Evolutionary conservation across 768 basidiomycete genomes (phyloP).

Genomic region (Amanita inopinata): DNA sequence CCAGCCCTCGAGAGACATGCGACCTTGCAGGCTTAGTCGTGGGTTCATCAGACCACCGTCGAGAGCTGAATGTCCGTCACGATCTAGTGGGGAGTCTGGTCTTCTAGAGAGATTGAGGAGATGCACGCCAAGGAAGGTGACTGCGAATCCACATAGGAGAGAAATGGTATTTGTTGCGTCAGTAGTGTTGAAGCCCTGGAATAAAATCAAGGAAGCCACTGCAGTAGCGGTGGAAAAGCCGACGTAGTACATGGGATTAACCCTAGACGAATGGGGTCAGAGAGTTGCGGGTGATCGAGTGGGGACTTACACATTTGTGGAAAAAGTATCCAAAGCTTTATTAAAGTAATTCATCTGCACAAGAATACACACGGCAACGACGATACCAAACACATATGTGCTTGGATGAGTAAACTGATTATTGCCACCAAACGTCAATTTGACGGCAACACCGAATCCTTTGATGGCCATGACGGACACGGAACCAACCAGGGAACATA

Average conservation of each 20-base stretch:
- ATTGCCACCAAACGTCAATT: conserved; percentile 84
- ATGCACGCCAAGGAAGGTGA: conserved; percentile 97
- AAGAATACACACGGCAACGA: conserved; percentile 76
- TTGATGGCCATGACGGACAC: conserved; percentile 99
- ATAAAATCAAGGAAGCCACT: conserved; percentile 89
- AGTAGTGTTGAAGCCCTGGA: conserved; percentile 94
- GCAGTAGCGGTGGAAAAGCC: conserved; percentile 92
- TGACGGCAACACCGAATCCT: conserved; percentile 94
- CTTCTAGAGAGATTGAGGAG: conserved; percentile 75
- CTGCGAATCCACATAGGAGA: conserved; percentile 80
- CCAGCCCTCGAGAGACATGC: conserved; percentile 77
- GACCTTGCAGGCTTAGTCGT: conserved; percentile 70
- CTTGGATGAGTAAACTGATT: conserved; percentile 93
- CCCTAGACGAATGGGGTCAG: conserved; percentile 33
- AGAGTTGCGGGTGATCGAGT: background rate
- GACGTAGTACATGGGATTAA: conserved; percentile 98
- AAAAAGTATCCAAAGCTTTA: conserved; percentile 94
- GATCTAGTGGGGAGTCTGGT: conserved; percentile 34
- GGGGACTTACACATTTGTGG: conserved; percentile 84
- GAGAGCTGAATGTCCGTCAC: conserved; percentile 41
- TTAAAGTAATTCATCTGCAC: conserved; percentile 97
- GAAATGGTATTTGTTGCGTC: conserved; percentile 76
- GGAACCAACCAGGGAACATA: conserved; percentile 92
- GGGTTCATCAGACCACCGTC: conserved; percentile 68
- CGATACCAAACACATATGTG: conserved; percentile 91